Evolutionary conservation across 202 grass and related monocot species (phyloP).

Genomic region (Carex arenaria): DNA sequence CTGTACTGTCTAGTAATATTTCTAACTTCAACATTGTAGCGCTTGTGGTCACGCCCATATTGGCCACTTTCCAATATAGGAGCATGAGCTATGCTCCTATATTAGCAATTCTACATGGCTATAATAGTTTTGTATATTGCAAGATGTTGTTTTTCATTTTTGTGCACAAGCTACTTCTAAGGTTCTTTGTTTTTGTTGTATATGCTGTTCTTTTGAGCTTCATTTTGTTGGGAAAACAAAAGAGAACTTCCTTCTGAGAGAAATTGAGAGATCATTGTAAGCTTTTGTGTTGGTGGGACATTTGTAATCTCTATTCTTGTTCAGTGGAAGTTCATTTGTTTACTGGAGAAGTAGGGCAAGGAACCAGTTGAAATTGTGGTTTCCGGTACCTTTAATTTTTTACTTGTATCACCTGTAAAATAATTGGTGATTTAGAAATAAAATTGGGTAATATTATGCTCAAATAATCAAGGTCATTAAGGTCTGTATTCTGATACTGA

Average conservation of each 20-base stretch:
- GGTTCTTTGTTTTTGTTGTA: slow-evolving; percentile 2
- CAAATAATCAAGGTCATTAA: background rate
- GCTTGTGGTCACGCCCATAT: background rate
- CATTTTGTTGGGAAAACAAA: background rate
- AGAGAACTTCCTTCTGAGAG: background rate
- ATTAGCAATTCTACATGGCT: background rate
- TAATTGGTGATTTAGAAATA: background rate
- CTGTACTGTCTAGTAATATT: background rate
- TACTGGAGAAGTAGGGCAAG: background rate
- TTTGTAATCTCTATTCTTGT: background rate
- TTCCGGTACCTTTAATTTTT: background rate
- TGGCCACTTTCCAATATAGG: background rate
- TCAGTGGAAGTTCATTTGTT: background rate
- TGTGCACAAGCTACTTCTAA: background rate
- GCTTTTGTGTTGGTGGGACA: background rate
- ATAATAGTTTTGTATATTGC: background rate
- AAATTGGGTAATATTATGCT: background rate
- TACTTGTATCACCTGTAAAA: background rate
- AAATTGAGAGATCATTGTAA: background rate
- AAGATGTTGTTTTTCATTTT: background rate
- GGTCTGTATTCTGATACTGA: background rate
- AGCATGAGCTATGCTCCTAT: background rate
- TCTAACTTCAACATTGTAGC: background rate
- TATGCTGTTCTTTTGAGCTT: background rate
- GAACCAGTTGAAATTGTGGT: background rate